Base-by-base conservation (phyloP, 306 rosid genomes). In the Cucurbita ficifolia region DNA sequence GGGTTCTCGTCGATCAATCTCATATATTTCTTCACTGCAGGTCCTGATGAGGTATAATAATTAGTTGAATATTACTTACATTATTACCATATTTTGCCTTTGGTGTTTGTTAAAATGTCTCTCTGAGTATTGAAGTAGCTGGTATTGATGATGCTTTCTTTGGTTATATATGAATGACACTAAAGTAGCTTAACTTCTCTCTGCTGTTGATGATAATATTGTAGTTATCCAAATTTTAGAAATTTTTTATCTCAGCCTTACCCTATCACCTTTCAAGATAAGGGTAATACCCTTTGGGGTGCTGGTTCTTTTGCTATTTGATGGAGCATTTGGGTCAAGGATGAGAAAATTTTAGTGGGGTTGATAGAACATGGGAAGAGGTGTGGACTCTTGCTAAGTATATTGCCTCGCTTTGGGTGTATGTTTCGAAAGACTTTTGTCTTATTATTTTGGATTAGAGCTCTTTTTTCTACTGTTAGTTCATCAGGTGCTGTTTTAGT, bases 1-100 rank as follows among this genome's bases (percentile, higher is more conserved):
- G 97, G 99, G 73, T 95, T 95, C 84, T 52, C 97, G 18, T 90
- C 99, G 5, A 95, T 95, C 85, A 95, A 95, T 86, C 99, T 95
- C 81, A 95, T 91, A 75, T 95, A 95, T 93, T 95, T 95, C 70
- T 95, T 95, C 92, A 95, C 99, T 1, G 99, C 99, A 0, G 97
- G 99, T 39, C 96, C 99, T 75, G 99, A 95, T 83, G 97, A 95
- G 99, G 99, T 95, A 29, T 29, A 29, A 29, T 29, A 29, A 29
- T 39, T 36, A 22, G 19, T 54, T 36, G 3, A 17, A 4, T 53
- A 70, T 70, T 24, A 72, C 64, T 13, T 55, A 7, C 7, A 73
- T 39, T 22, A 55, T 73, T 5, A 43, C 36, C 49, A 12, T 65
- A 19, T n/a, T 2, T 40, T 54, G 29, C 64, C 67, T 55, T 55